Evolutionary conservation across 208 protist genomes (phyloP), one percentile per base, ranked within the genome.

Genomic region (Trypanosoma boissoni): DNA sequence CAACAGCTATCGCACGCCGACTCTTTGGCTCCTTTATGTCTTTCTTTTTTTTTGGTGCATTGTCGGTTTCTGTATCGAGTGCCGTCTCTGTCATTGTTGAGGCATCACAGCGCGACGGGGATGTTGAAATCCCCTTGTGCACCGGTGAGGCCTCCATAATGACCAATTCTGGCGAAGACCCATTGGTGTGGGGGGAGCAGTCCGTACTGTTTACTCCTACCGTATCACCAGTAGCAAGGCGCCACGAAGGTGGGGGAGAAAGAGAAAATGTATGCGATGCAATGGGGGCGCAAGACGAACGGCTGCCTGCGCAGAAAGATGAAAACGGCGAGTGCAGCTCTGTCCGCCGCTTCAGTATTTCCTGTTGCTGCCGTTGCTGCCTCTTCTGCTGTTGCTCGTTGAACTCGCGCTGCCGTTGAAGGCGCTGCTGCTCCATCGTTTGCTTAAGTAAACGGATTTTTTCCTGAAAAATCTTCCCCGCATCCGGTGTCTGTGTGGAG

Each of bases 361-460:
- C 23, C 18, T 44, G 12, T 32, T 29, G 4, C 23, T 27, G n/a
- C n/a, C 56, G 21, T 31, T 5, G 9, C n/a, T 42, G 39, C 23
- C 21, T 9, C n/a, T 14, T 12, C 26, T 57, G 12, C 50, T 49
- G n/a, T 12, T 36, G 10, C 37, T n/a, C n/a, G n/a, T n/a, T n/a
- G n/a, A 36, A 23, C 16, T 59, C 23, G 12, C 27, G 1, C 45
- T 65, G 24, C 3, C 12, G 28, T 20, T 16, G 24, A 6, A 28
- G 36, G 12, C 49, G 48, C 10, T 58, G 50, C 2, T 57, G 37
- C 21, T 57, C 34, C n/a, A 65, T 57, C 2, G 59, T 57, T 0
- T 55, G 27, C 20, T 39, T 55, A 34, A 65, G 27, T 42, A 65
- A 42, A 20, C 49, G 49, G 50, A 65, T 65, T 24, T 65, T 65